phyloP scores from a whole-genome alignment of 2,329 filamentous ascomycete genomes.

The Talaromyces verruculosus region DNA sequence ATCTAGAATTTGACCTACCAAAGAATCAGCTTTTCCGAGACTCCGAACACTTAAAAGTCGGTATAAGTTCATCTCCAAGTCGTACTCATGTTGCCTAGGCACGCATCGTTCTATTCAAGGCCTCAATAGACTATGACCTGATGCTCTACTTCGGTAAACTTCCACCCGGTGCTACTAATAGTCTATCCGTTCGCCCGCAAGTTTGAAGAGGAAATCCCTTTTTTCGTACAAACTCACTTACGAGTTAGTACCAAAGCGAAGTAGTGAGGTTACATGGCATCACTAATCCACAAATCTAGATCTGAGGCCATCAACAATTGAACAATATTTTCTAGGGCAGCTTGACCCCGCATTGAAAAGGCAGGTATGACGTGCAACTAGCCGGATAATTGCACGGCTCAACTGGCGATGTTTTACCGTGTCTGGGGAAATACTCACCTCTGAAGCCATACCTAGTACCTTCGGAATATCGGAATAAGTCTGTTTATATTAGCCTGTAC shows the following conservation, averaged over 20 bases:
- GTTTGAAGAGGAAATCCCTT: neutral
- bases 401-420: neutral
- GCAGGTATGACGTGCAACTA: neutral
- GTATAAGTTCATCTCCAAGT: neutral
- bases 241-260: neutral
- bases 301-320: neutral
- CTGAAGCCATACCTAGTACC: neutral
- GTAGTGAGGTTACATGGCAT: conserved; percentile 12
- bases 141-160: neutral
- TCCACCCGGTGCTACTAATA: neutral
- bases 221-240: neutral
- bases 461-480: neutral
- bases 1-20: neutral
- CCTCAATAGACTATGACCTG: neutral
- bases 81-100: neutral
- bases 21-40: neutral
- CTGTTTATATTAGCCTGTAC: neutral
- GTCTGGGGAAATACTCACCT: neutral
- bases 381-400: neutral
- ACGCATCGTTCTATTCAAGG: neutral
- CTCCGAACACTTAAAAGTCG: neutral
- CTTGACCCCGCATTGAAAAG: neutral
- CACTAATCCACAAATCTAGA: neutral
- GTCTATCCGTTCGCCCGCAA: neutral
- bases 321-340: neutral